These are phyloP conservation scores for Pachysolen tannophilus DNA, from an alignment of 805 yeast genomes.

Conservation along the genomic window DNA sequence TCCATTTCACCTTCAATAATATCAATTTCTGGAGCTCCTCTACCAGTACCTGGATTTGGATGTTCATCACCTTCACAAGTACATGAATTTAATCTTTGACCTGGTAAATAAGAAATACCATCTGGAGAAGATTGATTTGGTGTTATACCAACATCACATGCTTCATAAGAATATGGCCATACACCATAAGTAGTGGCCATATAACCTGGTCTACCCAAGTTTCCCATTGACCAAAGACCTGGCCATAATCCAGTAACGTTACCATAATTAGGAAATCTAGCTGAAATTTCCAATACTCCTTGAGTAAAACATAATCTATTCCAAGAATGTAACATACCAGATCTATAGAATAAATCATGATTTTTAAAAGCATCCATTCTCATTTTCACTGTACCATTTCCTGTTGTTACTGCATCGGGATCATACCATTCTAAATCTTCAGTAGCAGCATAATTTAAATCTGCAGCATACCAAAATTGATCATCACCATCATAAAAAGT, in stretches of 20 bases:
- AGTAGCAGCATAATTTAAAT: conserved; percentile 38
- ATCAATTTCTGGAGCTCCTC: conserved; percentile 47
- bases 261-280: conserved; percentile 34
- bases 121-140: conserved; percentile 40
- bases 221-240: conserved; percentile 42
- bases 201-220: conserved; percentile 41
- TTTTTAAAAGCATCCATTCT: conserved; percentile 33
- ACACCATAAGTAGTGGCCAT: conserved; percentile 40
- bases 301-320: conserved; percentile 38
- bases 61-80: conserved; percentile 37
- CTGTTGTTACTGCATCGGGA: conserved; percentile 37
- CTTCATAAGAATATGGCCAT: conserved; percentile 41
- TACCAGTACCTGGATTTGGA: conserved; percentile 38
- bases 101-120: conserved; percentile 37
- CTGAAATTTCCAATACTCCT: conserved; percentile 34
- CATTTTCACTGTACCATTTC: conserved; percentile 30
- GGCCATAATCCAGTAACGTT: conserved; percentile 41
- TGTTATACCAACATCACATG: conserved; percentile 44
- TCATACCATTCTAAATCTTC: conserved; percentile 45
- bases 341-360: conserved; percentile 35
- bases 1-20: conserved; percentile 37
- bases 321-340: conserved; percentile 43
- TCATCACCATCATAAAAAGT: conserved; percentile 40
- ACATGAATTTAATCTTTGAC: conserved; percentile 35
- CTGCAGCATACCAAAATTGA: conserved; percentile 38